Base-by-base conservation (phyloP, 2,329 filamentous ascomycete species). In the Aureobasidium pullulans region DNA sequence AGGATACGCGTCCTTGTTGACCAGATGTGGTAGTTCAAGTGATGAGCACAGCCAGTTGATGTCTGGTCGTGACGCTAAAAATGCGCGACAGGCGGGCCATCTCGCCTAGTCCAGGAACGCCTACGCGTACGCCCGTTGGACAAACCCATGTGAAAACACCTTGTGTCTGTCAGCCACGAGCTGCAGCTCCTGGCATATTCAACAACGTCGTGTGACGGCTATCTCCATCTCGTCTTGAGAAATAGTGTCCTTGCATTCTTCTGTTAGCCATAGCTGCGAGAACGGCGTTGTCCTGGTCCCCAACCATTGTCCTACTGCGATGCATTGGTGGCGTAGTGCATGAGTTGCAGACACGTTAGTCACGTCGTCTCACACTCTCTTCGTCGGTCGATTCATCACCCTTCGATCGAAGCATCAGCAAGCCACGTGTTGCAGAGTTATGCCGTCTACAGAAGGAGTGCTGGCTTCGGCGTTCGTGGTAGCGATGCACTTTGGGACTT, bases 91-190 rank as follows among this genome's bases (percentile, higher is more conserved):
- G 31, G 52, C 52, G 40, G 40, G 13, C 40, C 32, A 36, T n/a
- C 40, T 46, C 31, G 39, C 40, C 40, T 56, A 46, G 39, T 56
- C 19, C 52, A 56, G 52, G 52, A 44, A 56, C 52, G 52, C 29
- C 50, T 43, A 32, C 50, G 50, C 50, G 50, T 54, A 54, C 50
- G 19, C 37, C 37, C 37, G 49, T 42, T 42, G 28, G 34, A 39
- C 23, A 7, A 15, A 15, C 39, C 34, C 23, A 23, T 23, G 31
- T 49, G 46, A 37, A 40, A 49, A 31, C 32, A 19, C 23, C 15
- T 31, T 16, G 34, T 23, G 23, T 23, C 32, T 52, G 49, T n/a
- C 49, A 42, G 49, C 49, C 49, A 52, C 11, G 13, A 53, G 36
- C 49, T 53, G 49, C 49, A 53, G 49, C 36, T 32, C 8, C 29